A percentile compares a stretch with the other conserved stretches of the same genome.
These are phyloP conservation scores for Neltuma alba DNA, from an alignment of 306 rosid species.

Conservation along the genomic window DNA sequence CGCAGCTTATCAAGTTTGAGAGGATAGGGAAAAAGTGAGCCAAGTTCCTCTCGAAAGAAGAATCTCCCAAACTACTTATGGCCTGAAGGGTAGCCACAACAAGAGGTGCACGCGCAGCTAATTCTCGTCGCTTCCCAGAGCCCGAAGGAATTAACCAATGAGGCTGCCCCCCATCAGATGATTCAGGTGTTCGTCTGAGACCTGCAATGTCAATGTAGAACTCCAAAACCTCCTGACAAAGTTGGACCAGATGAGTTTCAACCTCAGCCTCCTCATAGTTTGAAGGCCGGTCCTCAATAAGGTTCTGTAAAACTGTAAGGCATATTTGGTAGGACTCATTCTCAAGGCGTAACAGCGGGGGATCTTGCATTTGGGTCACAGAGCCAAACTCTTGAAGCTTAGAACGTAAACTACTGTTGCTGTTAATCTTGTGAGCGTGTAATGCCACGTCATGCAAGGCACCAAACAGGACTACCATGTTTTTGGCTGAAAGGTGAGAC, in stretches of 20 bases:
- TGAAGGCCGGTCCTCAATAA: slow-evolving; percentile 69
- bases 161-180: slow-evolving; percentile 53
- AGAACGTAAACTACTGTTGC: slow-evolving; percentile 59
- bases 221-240: slow-evolving; percentile 79
- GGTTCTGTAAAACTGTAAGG: slow-evolving; percentile 90
- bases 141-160: slow-evolving; percentile 88
- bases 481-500: slow-evolving; percentile 65
- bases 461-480: slow-evolving; percentile 64
- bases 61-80: slow-evolving; percentile 70
- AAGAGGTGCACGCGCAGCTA: slow-evolving; percentile 91
- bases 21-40: slow-evolving; percentile 79
- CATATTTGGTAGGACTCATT: slow-evolving; percentile 90
- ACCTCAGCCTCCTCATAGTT: slow-evolving; percentile 64
- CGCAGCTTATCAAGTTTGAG: slow-evolving; percentile 83
- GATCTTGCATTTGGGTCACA: slow-evolving; percentile 97
- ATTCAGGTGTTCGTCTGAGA: slow-evolving; percentile 53
- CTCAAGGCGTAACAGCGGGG: slow-evolving; percentile 94
- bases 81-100: slow-evolving; percentile 93
- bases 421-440: slow-evolving; percentile 80
- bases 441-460: slow-evolving; percentile 79
- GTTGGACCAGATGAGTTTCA: slow-evolving; percentile 71
- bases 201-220: slow-evolving; percentile 71
- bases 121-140: slow-evolving; percentile 82
- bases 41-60: slow-evolving; percentile 77
- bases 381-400: slow-evolving; percentile 91